Percentiles rank a stretch among this genome's conserved stretches.
phyloP scores from a whole-genome alignment of 192 early-diverging fungal species.

The Podochytrium sp. region DNA sequence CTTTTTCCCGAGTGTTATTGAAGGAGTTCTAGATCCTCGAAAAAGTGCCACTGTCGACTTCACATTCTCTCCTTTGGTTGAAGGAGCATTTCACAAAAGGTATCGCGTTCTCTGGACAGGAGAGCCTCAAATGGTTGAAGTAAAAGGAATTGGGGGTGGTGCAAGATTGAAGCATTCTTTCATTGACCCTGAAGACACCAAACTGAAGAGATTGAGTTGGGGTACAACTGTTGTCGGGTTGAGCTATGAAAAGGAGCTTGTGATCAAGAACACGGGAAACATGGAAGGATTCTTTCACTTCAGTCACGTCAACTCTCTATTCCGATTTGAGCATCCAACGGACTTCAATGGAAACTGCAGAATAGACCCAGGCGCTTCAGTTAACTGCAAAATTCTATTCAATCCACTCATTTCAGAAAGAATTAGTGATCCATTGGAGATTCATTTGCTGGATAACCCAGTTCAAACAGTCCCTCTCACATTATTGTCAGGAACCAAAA shows the following conservation, averaged over 20 bases:
- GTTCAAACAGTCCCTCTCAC: slow-evolving; percentile 35
- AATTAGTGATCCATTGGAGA: slow-evolving; percentile 46
- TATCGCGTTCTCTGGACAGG: slow-evolving; percentile 52
- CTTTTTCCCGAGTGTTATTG: slow-evolving; percentile 2
- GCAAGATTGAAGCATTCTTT: slow-evolving; percentile 45
- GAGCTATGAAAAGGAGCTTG: slow-evolving; percentile 44
- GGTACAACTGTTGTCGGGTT: slow-evolving; percentile 53
- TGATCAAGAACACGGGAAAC: slow-evolving; percentile 53
- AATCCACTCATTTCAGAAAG: slow-evolving; percentile 42
- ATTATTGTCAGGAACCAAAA: slow-evolving; percentile 41
- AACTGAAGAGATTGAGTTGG: slow-evolving; percentile 52
- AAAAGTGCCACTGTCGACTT: slow-evolving; percentile 40
- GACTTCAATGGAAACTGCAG: slow-evolving; percentile 42
- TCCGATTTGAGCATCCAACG: slow-evolving; percentile 38
- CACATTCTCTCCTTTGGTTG: slow-evolving; percentile 48
- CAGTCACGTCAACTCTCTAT: slow-evolving; percentile 41
- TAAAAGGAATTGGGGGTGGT: slow-evolving; percentile 56
- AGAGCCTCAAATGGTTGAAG: slow-evolving; percentile 44
- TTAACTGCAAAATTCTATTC: slow-evolving; percentile 39
- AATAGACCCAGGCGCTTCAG: slow-evolving; percentile 33
- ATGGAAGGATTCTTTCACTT: slow-evolving; percentile 50
- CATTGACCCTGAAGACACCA: slow-evolving; percentile 34
- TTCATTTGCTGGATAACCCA: slow-evolving; percentile 37
- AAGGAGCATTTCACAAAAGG: slow-evolving; percentile 42
- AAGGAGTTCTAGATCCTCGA: slow-evolving; percentile 34